A percentile compares a stretch with the other conserved stretches of the same genome.
phyloP scores from a whole-genome alignment of 2,329 filamentous ascomycete species.

The Grosmannia penicillata region DNA sequence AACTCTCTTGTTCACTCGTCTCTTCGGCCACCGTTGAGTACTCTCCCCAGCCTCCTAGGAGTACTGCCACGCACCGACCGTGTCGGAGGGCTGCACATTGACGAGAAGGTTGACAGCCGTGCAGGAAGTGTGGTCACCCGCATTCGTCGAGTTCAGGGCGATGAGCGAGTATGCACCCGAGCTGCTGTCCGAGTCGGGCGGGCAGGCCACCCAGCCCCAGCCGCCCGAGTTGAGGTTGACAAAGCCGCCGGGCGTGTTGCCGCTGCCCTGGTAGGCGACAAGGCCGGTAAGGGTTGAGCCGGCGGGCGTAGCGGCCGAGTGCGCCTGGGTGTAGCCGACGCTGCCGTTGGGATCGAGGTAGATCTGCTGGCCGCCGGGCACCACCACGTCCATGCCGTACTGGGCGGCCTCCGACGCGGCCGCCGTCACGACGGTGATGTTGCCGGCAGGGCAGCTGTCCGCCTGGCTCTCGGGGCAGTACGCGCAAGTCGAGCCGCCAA shows the following conservation, averaged over 20 bases:
- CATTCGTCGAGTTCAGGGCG: conserved; percentile 14
- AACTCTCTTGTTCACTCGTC: neutral
- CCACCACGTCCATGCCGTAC: conserved; percentile 15
- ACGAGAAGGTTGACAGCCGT: conserved; percentile 16
- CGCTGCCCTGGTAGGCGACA: conserved; percentile 15
- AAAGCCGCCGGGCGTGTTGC: too few species aligned
- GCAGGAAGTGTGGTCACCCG: conserved; percentile 11
- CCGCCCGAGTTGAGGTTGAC: conserved; percentile 18
- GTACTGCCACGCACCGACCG: conserved; percentile 18
- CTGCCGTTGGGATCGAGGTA: conserved; percentile 16
- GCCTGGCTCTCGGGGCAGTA: conserved; percentile 16
- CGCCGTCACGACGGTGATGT: conserved; percentile 13
- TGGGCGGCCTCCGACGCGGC: neutral
- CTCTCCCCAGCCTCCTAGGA: too few species aligned
- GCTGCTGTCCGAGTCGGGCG: conserved; percentile 11
- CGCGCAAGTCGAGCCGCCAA: conserved; percentile 15
- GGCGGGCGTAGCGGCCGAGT: conserved; percentile 16
- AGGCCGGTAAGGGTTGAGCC: conserved; percentile 15
- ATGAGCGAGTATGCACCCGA: conserved; percentile 15
- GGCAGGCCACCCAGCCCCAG: conserved; percentile 17
- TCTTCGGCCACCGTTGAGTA: too few species aligned
- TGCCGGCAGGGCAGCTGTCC: conserved; percentile 15
- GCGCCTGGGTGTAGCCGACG: conserved; percentile 19
- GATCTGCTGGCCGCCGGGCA: conserved; percentile 19
- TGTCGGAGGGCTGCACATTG: conserved; percentile 10